These are phyloP conservation scores for Aurantiochytrium sp. DNA, from an alignment of 108 stramenopile genomes.

Conservation along the genomic window DNA sequence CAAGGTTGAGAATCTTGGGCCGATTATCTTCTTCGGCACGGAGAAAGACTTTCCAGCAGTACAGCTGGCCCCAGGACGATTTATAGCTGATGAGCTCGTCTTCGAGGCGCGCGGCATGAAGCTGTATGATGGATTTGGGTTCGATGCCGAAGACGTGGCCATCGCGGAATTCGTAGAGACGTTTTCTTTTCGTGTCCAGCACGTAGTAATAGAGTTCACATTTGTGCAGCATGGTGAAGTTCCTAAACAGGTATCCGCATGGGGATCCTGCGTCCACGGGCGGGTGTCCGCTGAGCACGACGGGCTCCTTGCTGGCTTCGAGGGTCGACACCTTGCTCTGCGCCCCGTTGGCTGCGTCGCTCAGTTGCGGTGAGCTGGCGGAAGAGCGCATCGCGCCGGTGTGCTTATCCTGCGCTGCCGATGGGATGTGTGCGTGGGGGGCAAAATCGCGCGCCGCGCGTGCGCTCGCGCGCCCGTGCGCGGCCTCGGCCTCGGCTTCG, in stretches of 20 bases:
- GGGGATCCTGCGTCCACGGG: background rate
- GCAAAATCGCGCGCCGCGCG: no score
- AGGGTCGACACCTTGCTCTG: background rate
- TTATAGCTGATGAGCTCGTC: background rate
- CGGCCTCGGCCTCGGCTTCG: no score
- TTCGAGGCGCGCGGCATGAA: background rate
- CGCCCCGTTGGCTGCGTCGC: background rate
- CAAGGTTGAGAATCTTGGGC: background rate
- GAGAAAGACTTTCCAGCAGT: background rate
- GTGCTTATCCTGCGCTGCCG: background rate
- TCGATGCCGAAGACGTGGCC: background rate
- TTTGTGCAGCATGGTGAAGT: constrained; percentile 13
- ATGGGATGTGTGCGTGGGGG: no score
- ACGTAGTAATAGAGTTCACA: background rate
- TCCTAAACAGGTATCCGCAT: background rate
- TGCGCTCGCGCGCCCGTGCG: no score
- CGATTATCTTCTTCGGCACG: background rate
- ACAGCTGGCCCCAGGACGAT: background rate
- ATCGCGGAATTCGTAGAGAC: background rate
- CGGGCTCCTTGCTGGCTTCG: background rate
- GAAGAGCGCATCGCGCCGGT: background rate
- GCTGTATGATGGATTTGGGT: background rate
- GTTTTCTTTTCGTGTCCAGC: background rate
- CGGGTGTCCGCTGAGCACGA: background rate
- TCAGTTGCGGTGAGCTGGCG: background rate